Evolutionary conservation across 441 rosid genomes (phyloP).

Genomic region (Pelargonium fulgidum): DNA sequence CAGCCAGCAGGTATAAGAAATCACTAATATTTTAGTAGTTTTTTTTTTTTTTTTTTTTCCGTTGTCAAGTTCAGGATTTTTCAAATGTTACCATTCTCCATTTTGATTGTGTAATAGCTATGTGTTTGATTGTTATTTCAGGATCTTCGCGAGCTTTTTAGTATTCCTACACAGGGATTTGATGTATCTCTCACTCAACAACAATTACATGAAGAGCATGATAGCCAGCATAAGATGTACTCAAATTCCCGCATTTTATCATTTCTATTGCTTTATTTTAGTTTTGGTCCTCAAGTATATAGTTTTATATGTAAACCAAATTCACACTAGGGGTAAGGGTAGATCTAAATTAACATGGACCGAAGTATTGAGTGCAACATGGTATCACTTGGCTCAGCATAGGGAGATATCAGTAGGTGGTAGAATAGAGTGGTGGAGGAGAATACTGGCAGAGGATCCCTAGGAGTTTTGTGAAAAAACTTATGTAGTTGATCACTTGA

Average conservation of each 20-base stretch:
- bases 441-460: no score
- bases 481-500: no score
- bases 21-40: neutral
- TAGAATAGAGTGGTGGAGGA: no score
- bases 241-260: neutral
- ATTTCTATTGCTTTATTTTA: neutral
- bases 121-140: slow-evolving; percentile 25
- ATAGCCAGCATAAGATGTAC: slow-evolving; percentile 64
- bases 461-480: no score
- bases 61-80: neutral
- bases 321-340: no score
- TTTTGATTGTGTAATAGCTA: slow-evolving; percentile 3
- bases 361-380: no score
- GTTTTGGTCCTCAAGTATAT: neutral
- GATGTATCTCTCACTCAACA: slow-evolving; percentile 79
- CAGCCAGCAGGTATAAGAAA: slow-evolving; percentile 61
- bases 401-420: no score
- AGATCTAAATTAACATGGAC: no score
- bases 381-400: no score
- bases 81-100: neutral
- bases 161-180: slow-evolving; percentile 84
- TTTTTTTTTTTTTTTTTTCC: neutral
- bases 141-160: slow-evolving; percentile 87
- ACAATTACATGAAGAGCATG: slow-evolving; percentile 88
- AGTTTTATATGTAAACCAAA: neutral